A percentile compares a stretch with the other conserved stretches of the same genome.
Evolutionary conservation across 805 yeast genomes (phyloP).

Genomic region (Torulaspora franciscae): DNA sequence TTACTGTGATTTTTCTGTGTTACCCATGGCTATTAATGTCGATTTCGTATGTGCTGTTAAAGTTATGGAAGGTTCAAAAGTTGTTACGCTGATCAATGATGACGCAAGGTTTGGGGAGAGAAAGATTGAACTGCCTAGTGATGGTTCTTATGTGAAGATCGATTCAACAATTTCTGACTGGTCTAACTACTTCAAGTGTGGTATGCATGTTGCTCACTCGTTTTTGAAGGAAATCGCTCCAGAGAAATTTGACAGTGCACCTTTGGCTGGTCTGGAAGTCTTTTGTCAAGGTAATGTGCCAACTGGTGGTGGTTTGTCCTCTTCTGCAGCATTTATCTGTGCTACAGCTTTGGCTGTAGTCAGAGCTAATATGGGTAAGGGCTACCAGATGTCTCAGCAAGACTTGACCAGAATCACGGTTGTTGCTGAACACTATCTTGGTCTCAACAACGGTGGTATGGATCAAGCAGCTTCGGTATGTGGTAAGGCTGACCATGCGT

Average conservation of each 20-base stretch:
- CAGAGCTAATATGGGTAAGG: constrained; percentile 44
- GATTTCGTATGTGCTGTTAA: constrained; percentile 55
- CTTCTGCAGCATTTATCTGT: constrained; percentile 69
- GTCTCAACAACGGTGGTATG: constrained; percentile 74
- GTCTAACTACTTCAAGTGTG: constrained; percentile 66
- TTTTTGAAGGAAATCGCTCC: constrained; percentile 37
- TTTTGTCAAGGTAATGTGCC: constrained; percentile 63
- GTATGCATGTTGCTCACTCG: constrained; percentile 53
- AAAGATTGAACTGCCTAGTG: constrained; percentile 38
- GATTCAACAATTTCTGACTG: constrained; percentile 50
- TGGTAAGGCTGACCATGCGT: constrained; percentile 54
- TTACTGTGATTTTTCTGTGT: constrained; percentile 58
- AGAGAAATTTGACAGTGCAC: constrained; percentile 27
- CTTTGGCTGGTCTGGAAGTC: constrained; percentile 47
- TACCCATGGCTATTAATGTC: constrained; percentile 67
- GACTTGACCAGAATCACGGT: constrained; percentile 57
- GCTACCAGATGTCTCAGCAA: constrained; percentile 41
- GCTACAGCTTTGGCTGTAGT: constrained; percentile 56
- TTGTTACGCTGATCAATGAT: constrained; percentile 36
- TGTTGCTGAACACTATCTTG: constrained; percentile 64
- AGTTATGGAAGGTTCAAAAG: constrained; percentile 23
- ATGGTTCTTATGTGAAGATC: constrained; percentile 42
- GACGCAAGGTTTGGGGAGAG: constrained; percentile 37
- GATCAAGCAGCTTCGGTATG: constrained; percentile 70
- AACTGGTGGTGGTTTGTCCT: constrained; percentile 65